A percentile compares a stretch with the other conserved stretches of the same genome.
These are phyloP conservation scores for Amaranthus palmeri DNA, from an alignment of 148 eudicot species.

Conservation along the genomic window DNA sequence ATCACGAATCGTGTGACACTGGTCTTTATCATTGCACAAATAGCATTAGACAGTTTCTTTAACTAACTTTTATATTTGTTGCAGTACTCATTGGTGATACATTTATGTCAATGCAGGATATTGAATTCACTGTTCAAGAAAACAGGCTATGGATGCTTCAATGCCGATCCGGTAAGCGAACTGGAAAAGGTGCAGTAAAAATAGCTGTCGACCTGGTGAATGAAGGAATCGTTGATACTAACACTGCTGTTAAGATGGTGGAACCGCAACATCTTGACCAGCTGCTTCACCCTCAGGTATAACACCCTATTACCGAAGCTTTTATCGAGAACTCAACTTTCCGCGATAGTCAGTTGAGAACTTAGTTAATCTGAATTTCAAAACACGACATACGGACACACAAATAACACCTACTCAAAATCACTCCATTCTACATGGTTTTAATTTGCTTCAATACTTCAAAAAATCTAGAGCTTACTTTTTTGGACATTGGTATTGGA, in stretches of 20 bases:
- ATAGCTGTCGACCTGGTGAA: constrained; percentile 91
- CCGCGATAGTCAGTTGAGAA: background rate
- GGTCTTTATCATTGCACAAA: background rate
- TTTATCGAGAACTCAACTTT: background rate
- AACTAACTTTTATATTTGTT: background rate
- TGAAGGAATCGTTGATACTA: constrained; percentile 79
- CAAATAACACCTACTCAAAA: no score
- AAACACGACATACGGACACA: background rate
- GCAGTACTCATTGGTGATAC: constrained; percentile 16
- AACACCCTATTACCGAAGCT: background rate
- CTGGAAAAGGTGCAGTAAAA: constrained; percentile 89
- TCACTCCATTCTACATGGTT: no score
- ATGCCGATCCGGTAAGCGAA: constrained; percentile 89
- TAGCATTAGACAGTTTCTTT: background rate
- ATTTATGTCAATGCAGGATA: constrained; percentile 65
- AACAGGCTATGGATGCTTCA: constrained; percentile 99
- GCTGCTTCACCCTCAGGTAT: constrained; percentile 97
- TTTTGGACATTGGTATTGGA: background rate
- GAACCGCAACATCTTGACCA: constrained; percentile 97
- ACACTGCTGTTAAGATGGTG: constrained; percentile 74
- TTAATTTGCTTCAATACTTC: background rate
- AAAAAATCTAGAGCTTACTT: background rate
- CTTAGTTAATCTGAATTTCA: background rate
- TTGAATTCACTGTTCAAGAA: constrained; percentile 99
- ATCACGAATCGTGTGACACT: background rate